A percentile compares a stretch with the other conserved stretches of the same genome.
Evolutionary conservation across 1,284 basidiomycete species (phyloP).

Genomic region (Moniliophthora roreri): DNA sequence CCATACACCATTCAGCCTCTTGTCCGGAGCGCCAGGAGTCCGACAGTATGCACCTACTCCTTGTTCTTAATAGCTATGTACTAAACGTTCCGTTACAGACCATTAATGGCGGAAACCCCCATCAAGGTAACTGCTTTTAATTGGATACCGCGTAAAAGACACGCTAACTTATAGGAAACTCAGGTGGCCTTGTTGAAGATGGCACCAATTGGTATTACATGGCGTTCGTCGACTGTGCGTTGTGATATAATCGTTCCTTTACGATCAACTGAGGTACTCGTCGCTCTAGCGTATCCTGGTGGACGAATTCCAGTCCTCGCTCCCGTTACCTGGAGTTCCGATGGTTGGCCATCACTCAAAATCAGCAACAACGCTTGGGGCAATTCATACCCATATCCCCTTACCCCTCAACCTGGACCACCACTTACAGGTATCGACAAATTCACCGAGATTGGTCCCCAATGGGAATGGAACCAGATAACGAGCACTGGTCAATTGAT

Average conservation of each 20-base stretch:
- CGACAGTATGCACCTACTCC: background rate
- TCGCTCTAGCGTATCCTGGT: conserved; percentile 20
- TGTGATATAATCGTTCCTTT: too few species aligned
- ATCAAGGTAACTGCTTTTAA: too few species aligned
- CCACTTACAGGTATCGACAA: conserved; percentile 18
- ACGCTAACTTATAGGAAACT: too few species aligned
- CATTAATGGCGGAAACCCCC: too few species aligned
- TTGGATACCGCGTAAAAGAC: too few species aligned
- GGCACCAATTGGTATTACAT: too few species aligned
- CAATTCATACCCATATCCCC: conserved; percentile 16
- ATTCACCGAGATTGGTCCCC: conserved; percentile 20
- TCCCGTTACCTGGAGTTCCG: conserved; percentile 20
- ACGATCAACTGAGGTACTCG: too few species aligned
- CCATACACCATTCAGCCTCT: conserved; percentile 10
- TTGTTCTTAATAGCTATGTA: background rate
- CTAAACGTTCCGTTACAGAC: background rate
- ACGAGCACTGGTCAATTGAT: conserved; percentile 19
- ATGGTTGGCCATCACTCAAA: conserved; percentile 19
- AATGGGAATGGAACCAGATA: conserved; percentile 30
- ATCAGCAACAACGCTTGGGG: conserved; percentile 18
- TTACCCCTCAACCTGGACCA: conserved; percentile 13
- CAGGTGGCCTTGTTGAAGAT: too few species aligned
- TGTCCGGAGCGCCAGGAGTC: background rate
- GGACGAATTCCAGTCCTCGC: conserved; percentile 20
- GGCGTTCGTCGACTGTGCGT: too few species aligned